These are phyloP conservation scores for Wickerhamiella slavikovae DNA, from an alignment of 805 yeast genomes.

Conservation along the genomic window DNA sequence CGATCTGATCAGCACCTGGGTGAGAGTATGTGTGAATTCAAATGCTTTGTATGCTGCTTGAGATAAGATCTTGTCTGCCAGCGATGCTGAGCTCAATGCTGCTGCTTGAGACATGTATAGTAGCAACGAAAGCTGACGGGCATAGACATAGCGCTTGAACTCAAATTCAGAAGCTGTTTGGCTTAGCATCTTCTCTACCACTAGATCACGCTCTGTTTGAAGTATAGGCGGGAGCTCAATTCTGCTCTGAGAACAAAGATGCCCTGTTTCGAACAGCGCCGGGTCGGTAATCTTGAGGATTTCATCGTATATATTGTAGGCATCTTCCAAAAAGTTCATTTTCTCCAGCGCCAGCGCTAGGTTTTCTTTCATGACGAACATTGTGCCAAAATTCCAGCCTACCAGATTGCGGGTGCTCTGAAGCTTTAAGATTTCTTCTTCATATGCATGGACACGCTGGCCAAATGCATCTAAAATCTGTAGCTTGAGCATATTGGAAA, in stretches of 20 bases:
- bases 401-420: conserved; percentile 17
- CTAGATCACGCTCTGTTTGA: conserved; percentile 7
- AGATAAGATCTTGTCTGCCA: conserved; percentile 15
- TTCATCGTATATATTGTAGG: conserved; percentile 30
- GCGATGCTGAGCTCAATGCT: conserved; percentile 9
- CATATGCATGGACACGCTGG: conserved; percentile 23
- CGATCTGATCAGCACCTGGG: neutral
- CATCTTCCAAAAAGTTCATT: conserved; percentile 39
- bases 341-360: conserved; percentile 32
- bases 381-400: conserved; percentile 27
- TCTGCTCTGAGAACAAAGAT: conserved; percentile 6
- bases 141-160: conserved; percentile 19
- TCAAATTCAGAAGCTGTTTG: conserved; percentile 21
- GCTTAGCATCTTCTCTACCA: conserved; percentile 17
- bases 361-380: conserved; percentile 27
- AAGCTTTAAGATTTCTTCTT: conserved; percentile 21
- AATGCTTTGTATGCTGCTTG: conserved; percentile 3
- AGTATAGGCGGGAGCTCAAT: conserved; percentile 4
- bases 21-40: conserved; percentile 2
- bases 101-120: conserved; percentile 14
- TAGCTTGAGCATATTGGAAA: conserved; percentile 26
- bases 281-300: conserved; percentile 20
- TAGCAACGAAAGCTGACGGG: conserved; percentile 18
- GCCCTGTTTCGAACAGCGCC: conserved; percentile 5
- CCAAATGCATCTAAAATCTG: conserved; percentile 35